Base-by-base conservation (phyloP, 2,329 filamentous ascomycete genomes). In the Pseudogymnoascus sp. region DNA sequence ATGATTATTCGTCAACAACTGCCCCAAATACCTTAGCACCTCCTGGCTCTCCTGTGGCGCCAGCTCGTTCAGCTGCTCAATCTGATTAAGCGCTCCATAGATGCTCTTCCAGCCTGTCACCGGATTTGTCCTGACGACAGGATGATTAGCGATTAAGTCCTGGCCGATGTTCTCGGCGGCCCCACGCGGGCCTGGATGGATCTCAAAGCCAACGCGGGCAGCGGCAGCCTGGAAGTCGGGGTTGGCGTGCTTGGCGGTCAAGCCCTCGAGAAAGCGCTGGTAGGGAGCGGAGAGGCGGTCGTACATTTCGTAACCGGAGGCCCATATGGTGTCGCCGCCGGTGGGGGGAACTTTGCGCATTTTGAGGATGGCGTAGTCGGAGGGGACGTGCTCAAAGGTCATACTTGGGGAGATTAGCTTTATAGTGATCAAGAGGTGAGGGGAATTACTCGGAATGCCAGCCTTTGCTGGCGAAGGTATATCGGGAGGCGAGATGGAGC, bases 41-140 rank as follows among this genome's bases (percentile, higher is more conserved):
- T 75, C 70, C 16, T 75, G 71, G 59, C 73, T 77, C 69, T 82
- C 80, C 31, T 75, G 73, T 11, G 72, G 68, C 1, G 73, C 76
- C 16, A 81, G 63, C 33, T 74, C 79, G 59, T 81, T 80, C 70
- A 81, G 78, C 21, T 67, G 59, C 59, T 72, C 70, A 0, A 75
- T 70, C 61, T 76, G 76, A 21, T 73, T 72, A 0, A 79, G 79
- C 11, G 81, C 72, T 3, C 74, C 76, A 63, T 56, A 84, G 11
- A 85, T 74, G 63, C 77, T 80, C 73, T 85, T 86, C 84, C 84
- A 86, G 0, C 84, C 84, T 0, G 84, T 86, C 0, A 86, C 83
- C 0, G 85, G 84, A 66, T 87, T 86, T 1, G 84, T 86, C 14
- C 84, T 78, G 5, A 86, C 76, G 0, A 86, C 78, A 0, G 83